Percentiles rank a stretch among this genome's conserved stretches.
phyloP scores from a whole-genome alignment of 306 rosid species.

The Gastrolobium bilobum region DNA sequence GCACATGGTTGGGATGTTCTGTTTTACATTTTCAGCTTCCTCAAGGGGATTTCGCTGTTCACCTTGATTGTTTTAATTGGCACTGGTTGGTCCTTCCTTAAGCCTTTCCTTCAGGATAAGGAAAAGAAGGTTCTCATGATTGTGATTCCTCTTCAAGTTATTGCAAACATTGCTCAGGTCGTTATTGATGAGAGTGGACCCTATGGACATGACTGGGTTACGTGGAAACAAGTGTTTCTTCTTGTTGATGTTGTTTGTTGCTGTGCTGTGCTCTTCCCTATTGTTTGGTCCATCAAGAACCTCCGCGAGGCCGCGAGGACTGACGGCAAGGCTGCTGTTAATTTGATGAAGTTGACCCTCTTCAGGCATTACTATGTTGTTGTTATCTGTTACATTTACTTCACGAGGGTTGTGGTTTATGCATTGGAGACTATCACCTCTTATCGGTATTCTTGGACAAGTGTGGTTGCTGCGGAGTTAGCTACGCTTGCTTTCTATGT shows the following conservation, averaged over 20 bases:
- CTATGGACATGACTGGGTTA: conserved; percentile 79
- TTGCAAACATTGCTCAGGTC: conserved; percentile 94
- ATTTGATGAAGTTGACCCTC: conserved; percentile 90
- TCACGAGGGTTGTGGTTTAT: conserved; percentile 91
- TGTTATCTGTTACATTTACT: conserved; percentile 93
- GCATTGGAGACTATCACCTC: conserved; percentile 93
- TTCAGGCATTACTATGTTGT: conserved; percentile 93
- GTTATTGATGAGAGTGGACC: conserved; percentile 88
- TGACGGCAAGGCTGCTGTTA: conserved; percentile 95
- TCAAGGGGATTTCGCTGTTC: conserved; percentile 85
- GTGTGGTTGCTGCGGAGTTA: conserved; percentile 87
- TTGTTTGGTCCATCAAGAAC: conserved; percentile 97
- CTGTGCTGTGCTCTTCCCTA: conserved; percentile 93
- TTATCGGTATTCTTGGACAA: conserved; percentile 92
- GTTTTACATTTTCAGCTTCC: conserved; percentile 87
- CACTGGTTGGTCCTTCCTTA: conserved; percentile 96
- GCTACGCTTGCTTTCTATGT: conserved; percentile 86
- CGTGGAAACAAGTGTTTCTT: conserved; percentile 90
- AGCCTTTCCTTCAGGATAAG: conserved; percentile 89
- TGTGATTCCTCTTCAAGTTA: conserved; percentile 89
- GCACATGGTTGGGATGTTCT: conserved; percentile 99
- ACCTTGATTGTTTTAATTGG: conserved; percentile 90
- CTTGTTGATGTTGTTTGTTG: conserved; percentile 95
- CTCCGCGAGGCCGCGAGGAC: conserved; percentile 93
- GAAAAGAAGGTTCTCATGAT: conserved; percentile 95